Base-by-base conservation (phyloP, 208 protist species). In the Leishmania gerbilli region DNA sequence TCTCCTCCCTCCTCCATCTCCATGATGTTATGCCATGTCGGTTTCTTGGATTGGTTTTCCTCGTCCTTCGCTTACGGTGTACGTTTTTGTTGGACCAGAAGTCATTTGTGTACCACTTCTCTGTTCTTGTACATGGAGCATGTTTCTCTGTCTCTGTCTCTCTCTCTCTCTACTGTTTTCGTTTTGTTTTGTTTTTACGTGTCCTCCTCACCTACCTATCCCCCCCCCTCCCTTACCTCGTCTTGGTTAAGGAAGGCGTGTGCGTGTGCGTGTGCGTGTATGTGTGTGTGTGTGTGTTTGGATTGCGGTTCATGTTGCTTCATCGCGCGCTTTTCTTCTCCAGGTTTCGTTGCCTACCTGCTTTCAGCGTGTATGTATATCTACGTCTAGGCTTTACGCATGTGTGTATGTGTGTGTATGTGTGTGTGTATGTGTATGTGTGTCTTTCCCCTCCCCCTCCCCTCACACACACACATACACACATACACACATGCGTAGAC, bases 51-150 rank as follows among this genome's bases (percentile, higher is more conserved):
- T 64, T 62, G 56, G 31, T 2, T 9, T 9, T 9, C 34, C 42
- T 7, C 45, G 47, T 74, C 31, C 42, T 74, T 13, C 34, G 68
- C 68, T 74, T 74, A 27, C 27, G 7, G 58, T 64, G 58, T 64
- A n/a, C 31, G 31, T 31, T 31, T 11, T 74, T 74, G 19, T 47
- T 15, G n/a, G 40, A 21, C 68, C 68, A 31, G 27, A 31, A 74
- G 21, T 74, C 42, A 49, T 47, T 51, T 40, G 40, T 74, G 68
- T 74, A 74, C 68, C 40, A 64, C 58, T 34, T 64, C 27, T 64
- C n/a, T 64, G 58, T 64, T 64, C 27, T 24, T 74, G 42, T 74
- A 49, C 34, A 31, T 31, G 21, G 40, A 19, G 42, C 68, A 24
- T 31, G 13, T 74, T n/a, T 49, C 40, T 42, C 19, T 72, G 31